Conservation (phyloP, 768 basidiomycete genomes). For the Tulasnella sp. region DNA sequence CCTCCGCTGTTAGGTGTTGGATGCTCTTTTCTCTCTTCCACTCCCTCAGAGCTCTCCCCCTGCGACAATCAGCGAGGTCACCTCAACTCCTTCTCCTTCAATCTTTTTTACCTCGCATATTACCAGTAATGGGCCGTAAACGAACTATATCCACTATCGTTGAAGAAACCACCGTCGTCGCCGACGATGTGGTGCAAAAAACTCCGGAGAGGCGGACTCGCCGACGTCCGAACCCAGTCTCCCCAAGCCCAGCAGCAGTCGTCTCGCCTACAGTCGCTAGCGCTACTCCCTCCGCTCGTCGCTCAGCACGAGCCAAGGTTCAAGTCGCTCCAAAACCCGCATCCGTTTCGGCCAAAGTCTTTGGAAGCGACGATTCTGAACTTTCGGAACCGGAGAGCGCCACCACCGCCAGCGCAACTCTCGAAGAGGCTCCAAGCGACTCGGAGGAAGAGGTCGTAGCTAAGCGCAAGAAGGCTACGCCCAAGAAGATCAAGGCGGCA, state of each 20-base stretch:
- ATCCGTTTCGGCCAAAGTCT: neutral
- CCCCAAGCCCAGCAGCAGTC: neutral
- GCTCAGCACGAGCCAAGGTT: neutral
- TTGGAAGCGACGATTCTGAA: conserved; percentile 10
- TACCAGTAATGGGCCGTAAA: neutral
- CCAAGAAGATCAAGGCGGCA: conserved; percentile 13
- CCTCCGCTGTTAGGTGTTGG: neutral
- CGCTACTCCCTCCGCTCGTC: neutral
- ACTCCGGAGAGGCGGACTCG: neutral
- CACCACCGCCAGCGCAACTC: neutral
- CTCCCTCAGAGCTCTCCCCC: too few relatives aligned
- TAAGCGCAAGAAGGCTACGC: neutral
- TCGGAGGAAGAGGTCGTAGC: conserved; percentile 8
- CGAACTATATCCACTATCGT: neutral
- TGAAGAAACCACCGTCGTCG: neutral
- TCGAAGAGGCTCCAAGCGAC: neutral
- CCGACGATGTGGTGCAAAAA: neutral
- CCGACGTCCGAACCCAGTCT: conserved; percentile 5
- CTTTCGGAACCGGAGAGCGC: neutral
- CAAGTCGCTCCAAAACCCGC: neutral
- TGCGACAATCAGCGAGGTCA: neutral
- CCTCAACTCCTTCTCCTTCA: neutral
- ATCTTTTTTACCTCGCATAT: neutral
- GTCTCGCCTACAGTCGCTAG: neutral
- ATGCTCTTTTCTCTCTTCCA: neutral